Evolutionary conservation across 257 asterid genomes (phyloP), one percentile per base, ranked within the genome.

Genomic region (Linaria vulgaris): DNA sequence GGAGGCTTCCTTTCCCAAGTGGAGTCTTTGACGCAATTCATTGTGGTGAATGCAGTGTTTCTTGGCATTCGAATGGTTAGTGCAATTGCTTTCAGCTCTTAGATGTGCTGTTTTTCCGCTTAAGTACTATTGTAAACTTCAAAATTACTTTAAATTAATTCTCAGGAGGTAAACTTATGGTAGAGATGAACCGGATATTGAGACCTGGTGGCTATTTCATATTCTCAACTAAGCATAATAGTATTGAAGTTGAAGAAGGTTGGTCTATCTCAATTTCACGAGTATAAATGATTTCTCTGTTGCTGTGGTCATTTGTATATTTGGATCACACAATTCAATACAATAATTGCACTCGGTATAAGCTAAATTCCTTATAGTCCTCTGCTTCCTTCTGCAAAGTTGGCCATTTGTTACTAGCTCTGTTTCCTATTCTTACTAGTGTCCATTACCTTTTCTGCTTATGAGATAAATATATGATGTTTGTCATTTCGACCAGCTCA

Each of bases 191-290:
- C 74, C 79, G 99, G 76, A 73, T 90, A 69, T 69, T 92, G 85
- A 92, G 99, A 77, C 95, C 99, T 23, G 96, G 94, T 68, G 99
- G 99, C 63, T 89, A 89, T 75, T 92, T 89, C 78, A 84, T 92
- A 49, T 68, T 92, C 67, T 89, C 99, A 0, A 79, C 80, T 53
- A 87, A 78, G 77, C 94, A 85, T 67, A 78, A 61, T 67, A 89
- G 83, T 80, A 72, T 85, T 27, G 97, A 92, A 82, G 87, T 80
- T 63, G 96, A 85, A 78, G 97, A 87, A 87, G 97, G 99, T 92
- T 66, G 87, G 3, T 37, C 68, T 69, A 58, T 61, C 52, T 58
- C 67, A 61, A 30, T 63, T 56, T 12, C 16, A 56, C 46, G 55
- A 64, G 25, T 57, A 30, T 38, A 23, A 37, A 51, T 55, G 23